phyloP scores from a whole-genome alignment of 73 alveolate genomes.

The Paramecium octaurelia region DNA sequence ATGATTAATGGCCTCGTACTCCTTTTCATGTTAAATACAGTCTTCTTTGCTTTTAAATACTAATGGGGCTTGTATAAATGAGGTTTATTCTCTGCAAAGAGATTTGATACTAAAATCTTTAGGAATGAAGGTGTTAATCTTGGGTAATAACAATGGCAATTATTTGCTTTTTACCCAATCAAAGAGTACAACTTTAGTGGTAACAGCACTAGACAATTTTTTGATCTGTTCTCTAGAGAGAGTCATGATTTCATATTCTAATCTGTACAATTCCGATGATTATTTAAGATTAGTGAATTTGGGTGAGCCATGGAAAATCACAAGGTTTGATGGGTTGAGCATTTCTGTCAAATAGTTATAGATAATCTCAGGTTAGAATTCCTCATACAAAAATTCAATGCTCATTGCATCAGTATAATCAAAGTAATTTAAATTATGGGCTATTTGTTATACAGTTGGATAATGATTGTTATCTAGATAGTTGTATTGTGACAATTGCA shows the following conservation, averaged over 20 bases:
- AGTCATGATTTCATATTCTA: neutral
- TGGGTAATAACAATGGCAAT: neutral
- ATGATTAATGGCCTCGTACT: slow-evolving; percentile 12
- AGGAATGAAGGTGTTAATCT: neutral
- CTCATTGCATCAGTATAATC: slow-evolving; percentile 29
- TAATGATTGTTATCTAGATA: slow-evolving; percentile 24
- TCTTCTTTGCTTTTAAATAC: slow-evolving; percentile 46
- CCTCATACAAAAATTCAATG: slow-evolving; percentile 26
- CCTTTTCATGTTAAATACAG: slow-evolving; percentile 44
- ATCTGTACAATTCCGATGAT: neutral
- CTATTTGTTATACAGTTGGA: slow-evolving; percentile 5
- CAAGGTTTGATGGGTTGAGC: slow-evolving; percentile 21
- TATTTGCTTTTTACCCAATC: neutral
- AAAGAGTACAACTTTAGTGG: neutral
- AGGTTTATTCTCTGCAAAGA: neutral
- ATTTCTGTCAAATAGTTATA: slow-evolving; percentile 19
- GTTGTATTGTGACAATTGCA: neutral
- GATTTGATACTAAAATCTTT: neutral
- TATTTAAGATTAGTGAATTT: neutral
- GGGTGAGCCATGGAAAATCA: neutral
- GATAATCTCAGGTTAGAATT: neutral
- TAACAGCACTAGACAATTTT: neutral
- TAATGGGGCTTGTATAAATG: slow-evolving; percentile 14
- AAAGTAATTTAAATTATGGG: slow-evolving; percentile 16
- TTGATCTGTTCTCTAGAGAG: neutral